Evolutionary conservation across 306 rosid species (phyloP).

Genomic region (Cucurbita pepo): DNA sequence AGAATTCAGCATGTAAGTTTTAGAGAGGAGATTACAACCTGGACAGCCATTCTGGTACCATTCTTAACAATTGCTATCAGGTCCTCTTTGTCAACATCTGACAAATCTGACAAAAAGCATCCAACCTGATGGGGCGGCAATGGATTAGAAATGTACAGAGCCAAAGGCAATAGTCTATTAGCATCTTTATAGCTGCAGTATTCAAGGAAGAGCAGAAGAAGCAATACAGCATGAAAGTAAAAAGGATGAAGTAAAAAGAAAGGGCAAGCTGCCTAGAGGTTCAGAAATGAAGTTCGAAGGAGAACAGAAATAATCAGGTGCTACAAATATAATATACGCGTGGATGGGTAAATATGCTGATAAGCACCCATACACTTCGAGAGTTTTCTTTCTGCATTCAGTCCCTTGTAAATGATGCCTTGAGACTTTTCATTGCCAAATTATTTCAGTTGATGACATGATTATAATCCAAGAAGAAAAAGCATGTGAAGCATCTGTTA

Average conservation of each 20-base stretch:
- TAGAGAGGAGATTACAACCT: slow-evolving; percentile 38
- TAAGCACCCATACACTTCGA: not conserved
- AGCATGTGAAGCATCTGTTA: not conserved
- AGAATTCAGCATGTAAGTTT: not conserved
- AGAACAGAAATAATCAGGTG: not conserved
- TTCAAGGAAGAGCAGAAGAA: not conserved
- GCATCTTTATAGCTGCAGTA: not conserved
- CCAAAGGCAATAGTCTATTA: not conserved
- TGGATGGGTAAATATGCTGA: not conserved
- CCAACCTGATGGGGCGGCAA: slow-evolving; percentile 46
- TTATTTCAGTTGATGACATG: not conserved
- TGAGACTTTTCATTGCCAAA: not conserved
- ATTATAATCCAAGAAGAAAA: not conserved
- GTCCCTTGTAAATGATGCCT: not conserved
- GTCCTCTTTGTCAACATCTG: slow-evolving; percentile 31
- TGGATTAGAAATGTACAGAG: not conserved
- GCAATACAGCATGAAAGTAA: not conserved
- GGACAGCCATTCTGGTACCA: slow-evolving; percentile 26
- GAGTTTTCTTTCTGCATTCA: not conserved
- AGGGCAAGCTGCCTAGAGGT: not conserved
- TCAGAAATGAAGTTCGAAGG: not conserved
- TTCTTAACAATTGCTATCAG: slow-evolving; percentile 29
- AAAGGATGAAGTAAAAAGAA: not conserved
- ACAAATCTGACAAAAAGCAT: slow-evolving; percentile 36
- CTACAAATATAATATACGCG: not conserved